Conservation (phyloP, 305 asterid genomes). For the Coffea humblotiana region DNA sequence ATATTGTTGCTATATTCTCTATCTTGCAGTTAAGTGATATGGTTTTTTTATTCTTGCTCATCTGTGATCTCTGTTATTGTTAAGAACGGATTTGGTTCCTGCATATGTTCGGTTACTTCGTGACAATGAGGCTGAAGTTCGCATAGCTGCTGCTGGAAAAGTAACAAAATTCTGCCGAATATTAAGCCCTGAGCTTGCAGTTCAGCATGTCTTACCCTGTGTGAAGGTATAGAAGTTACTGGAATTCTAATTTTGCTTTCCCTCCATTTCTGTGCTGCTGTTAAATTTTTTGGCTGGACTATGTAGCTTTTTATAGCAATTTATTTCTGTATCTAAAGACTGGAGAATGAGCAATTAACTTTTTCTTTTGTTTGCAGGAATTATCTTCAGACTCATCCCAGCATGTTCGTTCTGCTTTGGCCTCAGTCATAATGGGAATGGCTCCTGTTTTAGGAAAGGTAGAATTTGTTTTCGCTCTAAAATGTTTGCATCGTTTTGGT, state of each 20-base stretch:
- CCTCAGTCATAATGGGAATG: slow-evolving; percentile 95
- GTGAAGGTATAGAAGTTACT: slow-evolving; percentile 61
- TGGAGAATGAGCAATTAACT: background rate
- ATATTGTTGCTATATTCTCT: background rate
- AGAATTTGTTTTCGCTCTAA: background rate
- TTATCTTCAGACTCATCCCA: slow-evolving; percentile 96
- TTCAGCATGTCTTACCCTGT: slow-evolving; percentile 95
- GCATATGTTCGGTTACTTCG: slow-evolving; percentile 92
- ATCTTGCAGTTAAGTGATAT: background rate
- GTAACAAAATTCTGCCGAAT: slow-evolving; percentile 86
- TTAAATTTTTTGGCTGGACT: background rate
- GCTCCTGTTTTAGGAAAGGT: slow-evolving; percentile 96
- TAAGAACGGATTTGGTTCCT: slow-evolving; percentile 90
- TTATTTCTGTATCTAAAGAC: background rate
- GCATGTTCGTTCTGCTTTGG: slow-evolving; percentile 93
- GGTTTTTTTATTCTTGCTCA: background rate
- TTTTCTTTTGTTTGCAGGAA: slow-evolving; percentile 41
- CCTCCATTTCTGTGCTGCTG: background rate
- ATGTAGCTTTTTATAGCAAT: slow-evolving; percentile 19
- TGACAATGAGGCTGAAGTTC: slow-evolving; percentile 96
- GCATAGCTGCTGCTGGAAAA: slow-evolving; percentile 96
- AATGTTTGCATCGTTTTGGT: background rate
- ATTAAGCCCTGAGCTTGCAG: slow-evolving; percentile 78
- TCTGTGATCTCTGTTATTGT: background rate
- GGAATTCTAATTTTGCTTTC: background rate